Base-by-base conservation (phyloP, 768 basidiomycete genomes). In the Rickenella mellea region DNA sequence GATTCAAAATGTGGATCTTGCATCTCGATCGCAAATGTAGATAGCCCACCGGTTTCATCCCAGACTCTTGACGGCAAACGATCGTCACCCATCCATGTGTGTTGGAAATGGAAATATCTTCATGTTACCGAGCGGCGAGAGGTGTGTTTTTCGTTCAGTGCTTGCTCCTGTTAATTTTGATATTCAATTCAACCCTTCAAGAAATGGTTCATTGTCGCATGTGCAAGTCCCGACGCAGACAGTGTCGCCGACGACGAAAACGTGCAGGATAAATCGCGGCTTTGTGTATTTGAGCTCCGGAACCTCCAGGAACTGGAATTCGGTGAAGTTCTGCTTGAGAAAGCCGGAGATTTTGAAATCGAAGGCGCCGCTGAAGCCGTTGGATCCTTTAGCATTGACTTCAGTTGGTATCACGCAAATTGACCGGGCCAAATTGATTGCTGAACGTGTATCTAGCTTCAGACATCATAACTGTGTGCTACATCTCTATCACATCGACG, bases 291-390 rank as follows among this genome's bases (percentile, higher is more conserved):
- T 42, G 67, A 70, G 40, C 51, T 74, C 17, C 48, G 48, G 4
- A 43, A 52, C 1, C 51, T 47, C 17, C 49, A 59, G 7, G 54
- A 58, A 32, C 44, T 48, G 6, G 53, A 57, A 3, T 53, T 63
- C 6, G 59, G 58, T 5, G 60, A 65, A 8, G 52, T 67, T 1
- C 54, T 49, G 21, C 63, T 83, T 1, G 64, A 64, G 40, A 63
- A 64, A 30, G 47, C 81, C 8, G 73, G 74, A 6, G 71, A 76
- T 35, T 80, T 78, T 75, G 52, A 66, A 19, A 54, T 76, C 5
- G 68, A 73, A 29, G 73, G 78, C 9, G 64, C 65, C 11, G 60
- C 69, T 0, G 58, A 60, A 38, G 67, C 67, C 17, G 54, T 70
- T 10, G 72, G 69, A n/a, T n/a, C n/a, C n/a, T n/a, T n/a, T n/a